Evolutionary conservation across 176 grass and related monocot species (phyloP).

Genomic region (bread wheat (Triticum aestivum)): IWGSC_CS_RefSeq_v2.1 NC_057795.1:423359529-423360028

Average conservation of each 20-base stretch:
- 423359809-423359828: background rate
- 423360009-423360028: no score
- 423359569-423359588: background rate
- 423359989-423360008: no score
- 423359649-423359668: background rate
- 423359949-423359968: background rate
- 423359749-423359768: background rate
- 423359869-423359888: background rate
- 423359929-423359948: background rate
- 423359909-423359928: background rate
- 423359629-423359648: background rate
- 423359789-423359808: background rate
- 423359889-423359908: background rate
- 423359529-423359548: background rate
- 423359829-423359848: background rate
- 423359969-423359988: no score
- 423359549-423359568: background rate
- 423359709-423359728: background rate
- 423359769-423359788: background rate
- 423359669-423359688: background rate
- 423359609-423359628: background rate
- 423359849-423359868: no score
- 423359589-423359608: background rate
- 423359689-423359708: background rate
- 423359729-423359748: background rate